Evolutionary conservation across 148 eudicot genomes (phyloP).

Genomic region (Gaultheria prostrata): DNA sequence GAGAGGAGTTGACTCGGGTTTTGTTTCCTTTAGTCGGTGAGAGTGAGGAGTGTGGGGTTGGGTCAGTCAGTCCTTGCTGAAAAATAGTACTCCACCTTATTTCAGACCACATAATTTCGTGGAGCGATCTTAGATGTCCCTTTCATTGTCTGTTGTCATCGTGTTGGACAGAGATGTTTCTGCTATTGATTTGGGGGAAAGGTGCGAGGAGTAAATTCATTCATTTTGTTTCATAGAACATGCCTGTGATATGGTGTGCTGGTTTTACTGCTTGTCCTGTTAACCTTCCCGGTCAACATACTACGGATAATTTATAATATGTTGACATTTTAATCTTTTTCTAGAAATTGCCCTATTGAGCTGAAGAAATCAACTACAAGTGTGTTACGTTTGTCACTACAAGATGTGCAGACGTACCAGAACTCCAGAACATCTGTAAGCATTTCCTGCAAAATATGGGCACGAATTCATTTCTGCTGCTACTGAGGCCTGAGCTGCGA

Average conservation of each 20-base stretch:
- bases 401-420: slow-evolving; percentile 90
- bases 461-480: slow-evolving; percentile 79
- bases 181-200: neutral
- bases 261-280: neutral
- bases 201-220: neutral
- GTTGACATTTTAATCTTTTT: slow-evolving; percentile 16
- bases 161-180: neutral
- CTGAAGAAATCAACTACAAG: slow-evolving; percentile 88
- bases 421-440: slow-evolving; percentile 74
- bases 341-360: slow-evolving; percentile 88
- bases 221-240: neutral
- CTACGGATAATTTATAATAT: neutral
- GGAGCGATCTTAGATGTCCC: neutral
- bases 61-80: neutral
- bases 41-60: neutral
- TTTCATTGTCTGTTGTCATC: neutral
- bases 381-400: slow-evolving; percentile 86
- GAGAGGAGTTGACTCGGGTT: neutral
- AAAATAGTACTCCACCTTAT: neutral
- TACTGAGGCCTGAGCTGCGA: slow-evolving; percentile 68
- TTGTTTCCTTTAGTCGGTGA: neutral
- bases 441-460: slow-evolving; percentile 87
- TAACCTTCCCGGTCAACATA: neutral
- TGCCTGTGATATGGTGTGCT: neutral
- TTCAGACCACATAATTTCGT: neutral